Evolutionary conservation across 345 rosid species (phyloP).

Genomic region (Cardamine chenopodiifolia): DNA sequence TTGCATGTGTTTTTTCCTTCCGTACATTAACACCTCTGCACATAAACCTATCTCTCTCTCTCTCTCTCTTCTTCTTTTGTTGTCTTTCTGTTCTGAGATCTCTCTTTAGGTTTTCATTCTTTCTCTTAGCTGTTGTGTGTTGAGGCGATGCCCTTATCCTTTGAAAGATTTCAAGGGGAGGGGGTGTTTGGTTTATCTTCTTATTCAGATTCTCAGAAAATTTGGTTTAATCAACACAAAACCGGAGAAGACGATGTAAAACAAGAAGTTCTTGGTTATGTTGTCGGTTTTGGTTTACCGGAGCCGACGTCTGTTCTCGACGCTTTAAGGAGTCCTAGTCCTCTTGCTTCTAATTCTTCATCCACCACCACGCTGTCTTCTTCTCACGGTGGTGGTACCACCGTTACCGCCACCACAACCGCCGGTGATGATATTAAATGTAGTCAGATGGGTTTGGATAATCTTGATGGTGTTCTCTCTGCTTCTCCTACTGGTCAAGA

Average conservation of each 20-base stretch:
- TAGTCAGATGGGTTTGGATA: constrained; percentile 58
- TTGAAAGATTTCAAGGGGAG: constrained; percentile 89
- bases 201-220: constrained; percentile 42
- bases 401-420: constrained; percentile 28
- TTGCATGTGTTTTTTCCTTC: constrained; percentile 45
- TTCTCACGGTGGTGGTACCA: constrained; percentile 54
- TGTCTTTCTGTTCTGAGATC: constrained; percentile 41
- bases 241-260: not conserved
- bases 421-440: constrained; percentile 51
- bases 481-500: constrained; percentile 62
- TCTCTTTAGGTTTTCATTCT: constrained; percentile 10
- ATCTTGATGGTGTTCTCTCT: constrained; percentile 70
- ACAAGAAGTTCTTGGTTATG: constrained; percentile 43
- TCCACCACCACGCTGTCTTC: constrained; percentile 68
- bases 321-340: constrained; percentile 56
- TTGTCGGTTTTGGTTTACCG: constrained; percentile 46
- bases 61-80: constrained; percentile 34
- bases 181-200: constrained; percentile 61
- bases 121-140: not conserved
- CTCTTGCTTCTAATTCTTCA: constrained; percentile 57
- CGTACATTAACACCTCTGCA: constrained; percentile 38
- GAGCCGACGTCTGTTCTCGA: constrained; percentile 76
- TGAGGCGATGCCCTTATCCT: constrained; percentile 90
- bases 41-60: not conserved
- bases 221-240: constrained; percentile 26